Evolutionary conservation across 73 alveolate genomes (phyloP), one percentile per base, ranked within the genome.

Genomic region (Paramecium sonneborni): DNA sequence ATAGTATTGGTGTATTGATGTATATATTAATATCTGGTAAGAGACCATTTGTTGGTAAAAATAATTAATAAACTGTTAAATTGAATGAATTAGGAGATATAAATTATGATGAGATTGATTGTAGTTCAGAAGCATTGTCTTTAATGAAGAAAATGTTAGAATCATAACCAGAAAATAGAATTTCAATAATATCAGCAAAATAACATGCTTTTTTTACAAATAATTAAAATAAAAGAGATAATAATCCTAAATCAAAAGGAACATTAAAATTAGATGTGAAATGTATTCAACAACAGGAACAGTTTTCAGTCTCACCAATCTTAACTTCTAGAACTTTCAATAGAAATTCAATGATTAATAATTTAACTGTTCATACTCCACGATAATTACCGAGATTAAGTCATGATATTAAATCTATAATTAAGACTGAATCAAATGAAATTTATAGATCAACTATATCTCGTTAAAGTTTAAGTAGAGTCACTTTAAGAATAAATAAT

Each of bases 11-110:
- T 5, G 93, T 95, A 9, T 87, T 92, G 37, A 85, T 94, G 38
- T 95, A 92, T 92, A 92, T 94, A 35, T 82, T 95, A 67, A 58
- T 95, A 34, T 86, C 95, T 57, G 97, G 97, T 11, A 87, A 94
- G 70, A 35, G 76, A 38, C 98, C 98, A 32, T 95, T 86, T 86
- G 15, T 5, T 7, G 82, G 43, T 10, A 58, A 18, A 58, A 7
- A n/a, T 21, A 21, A 5, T 58, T 58, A 58, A 23, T 12, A 58
- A 21, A 23, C 39, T 15, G 5, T 58, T 21, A 23, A 15, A 9
- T 58, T 3, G 12, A 58, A 58, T 58, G 82, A 58, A 58, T n/a
- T 21, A 3, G 37, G 82, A 48, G 20, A 48, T 12, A 48, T 48
- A 4, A 48, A 48, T 5, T 5, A 5, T 48, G 24, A 48, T 5